Conservation (phyloP, 768 basidiomycete species). For the Pulveroboletus sp. region DNA sequence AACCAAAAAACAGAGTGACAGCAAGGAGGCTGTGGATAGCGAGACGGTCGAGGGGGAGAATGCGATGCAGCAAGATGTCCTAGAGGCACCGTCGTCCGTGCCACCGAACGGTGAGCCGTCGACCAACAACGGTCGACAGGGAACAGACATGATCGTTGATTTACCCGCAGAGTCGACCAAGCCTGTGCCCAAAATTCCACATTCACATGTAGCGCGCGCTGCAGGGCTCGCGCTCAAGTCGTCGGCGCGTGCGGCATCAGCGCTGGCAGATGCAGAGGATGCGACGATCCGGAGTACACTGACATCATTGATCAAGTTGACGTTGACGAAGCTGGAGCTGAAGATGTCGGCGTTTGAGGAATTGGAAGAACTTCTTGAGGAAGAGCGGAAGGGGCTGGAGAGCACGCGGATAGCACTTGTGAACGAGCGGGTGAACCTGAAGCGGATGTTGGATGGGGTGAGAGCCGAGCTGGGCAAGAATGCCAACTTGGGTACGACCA, state of each 20-base stretch:
- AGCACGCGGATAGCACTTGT: conserved; percentile 73
- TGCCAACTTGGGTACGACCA: conserved; percentile 47
- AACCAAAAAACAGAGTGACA: conserved; percentile 19
- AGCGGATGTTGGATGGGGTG: conserved; percentile 67
- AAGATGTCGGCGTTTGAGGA: conserved; percentile 96
- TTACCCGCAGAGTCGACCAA: conserved; percentile 28
- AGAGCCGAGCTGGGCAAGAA: conserved; percentile 59
- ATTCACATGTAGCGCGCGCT: conserved; percentile 74
- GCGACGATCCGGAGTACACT: conserved; percentile 72
- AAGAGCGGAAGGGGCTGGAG: conserved; percentile 83
- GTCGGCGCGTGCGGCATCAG: conserved; percentile 77
- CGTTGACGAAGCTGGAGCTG: conserved; percentile 82
- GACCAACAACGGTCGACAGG: conserved; percentile 15
- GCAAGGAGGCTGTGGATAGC: conserved; percentile 31
- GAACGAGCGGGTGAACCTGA: conserved; percentile 69
- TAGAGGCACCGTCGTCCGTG: conserved; percentile 5
- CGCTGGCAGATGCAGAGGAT: conserved; percentile 81
- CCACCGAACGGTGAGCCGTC: conserved; percentile 12
- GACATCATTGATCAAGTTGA: conserved; percentile 80
- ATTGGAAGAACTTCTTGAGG: conserved; percentile 86
- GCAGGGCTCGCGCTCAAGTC: conserved; percentile 85
- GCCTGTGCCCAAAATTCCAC: conserved; percentile 42
- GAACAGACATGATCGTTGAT: conserved; percentile 49
- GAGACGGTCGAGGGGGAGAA: conserved; percentile 42
- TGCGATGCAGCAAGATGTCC: conserved; percentile 32